Conservation (phyloP, 2,329 filamentous ascomycete genomes). For the Hymenoscyphus albidus region DNA sequence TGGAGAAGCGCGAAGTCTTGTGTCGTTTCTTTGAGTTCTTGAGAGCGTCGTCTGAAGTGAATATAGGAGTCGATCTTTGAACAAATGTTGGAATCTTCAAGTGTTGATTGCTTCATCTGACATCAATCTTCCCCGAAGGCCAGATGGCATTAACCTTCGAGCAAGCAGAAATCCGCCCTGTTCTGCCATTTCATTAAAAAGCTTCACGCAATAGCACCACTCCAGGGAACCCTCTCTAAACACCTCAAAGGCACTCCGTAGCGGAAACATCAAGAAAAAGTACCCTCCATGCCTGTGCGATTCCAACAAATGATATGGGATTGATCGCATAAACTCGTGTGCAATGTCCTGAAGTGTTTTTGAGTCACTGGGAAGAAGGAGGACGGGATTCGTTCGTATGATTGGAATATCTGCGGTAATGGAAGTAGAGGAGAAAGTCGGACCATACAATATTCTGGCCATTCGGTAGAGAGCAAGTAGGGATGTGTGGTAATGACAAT, state of each 20-base stretch:
- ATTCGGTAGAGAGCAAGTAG: conserved; percentile 16
- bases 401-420: conserved; percentile 4
- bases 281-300: conserved; percentile 14
- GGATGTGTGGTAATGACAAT: conserved; percentile 15
- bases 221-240: conserved; percentile 14
- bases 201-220: conserved; percentile 14
- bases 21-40: background rate
- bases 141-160: conserved; percentile 14
- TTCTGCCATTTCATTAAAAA: conserved; percentile 17
- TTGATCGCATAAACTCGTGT: conserved; percentile 15
- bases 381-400: conserved; percentile 11
- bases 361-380: conserved; percentile 18
- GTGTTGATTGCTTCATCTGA: conserved; percentile 6
- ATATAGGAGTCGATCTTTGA: background rate
- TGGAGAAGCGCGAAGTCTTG: background rate
- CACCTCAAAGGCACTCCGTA: conserved; percentile 15
- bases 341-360: conserved; percentile 17
- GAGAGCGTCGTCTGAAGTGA: background rate
- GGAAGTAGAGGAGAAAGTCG: conserved; percentile 6
- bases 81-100: background rate
- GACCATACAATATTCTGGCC: conserved; percentile 12
- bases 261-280: conserved; percentile 19
- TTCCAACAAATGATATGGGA: conserved; percentile 13
- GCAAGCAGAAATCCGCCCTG: conserved; percentile 18
- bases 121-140: conserved; percentile 11